Evolutionary conservation across 371 early-diverging fungal species (phyloP), one percentile per base, ranked within the genome.

Genomic region (Syncephalastrum contaminatum): DNA sequence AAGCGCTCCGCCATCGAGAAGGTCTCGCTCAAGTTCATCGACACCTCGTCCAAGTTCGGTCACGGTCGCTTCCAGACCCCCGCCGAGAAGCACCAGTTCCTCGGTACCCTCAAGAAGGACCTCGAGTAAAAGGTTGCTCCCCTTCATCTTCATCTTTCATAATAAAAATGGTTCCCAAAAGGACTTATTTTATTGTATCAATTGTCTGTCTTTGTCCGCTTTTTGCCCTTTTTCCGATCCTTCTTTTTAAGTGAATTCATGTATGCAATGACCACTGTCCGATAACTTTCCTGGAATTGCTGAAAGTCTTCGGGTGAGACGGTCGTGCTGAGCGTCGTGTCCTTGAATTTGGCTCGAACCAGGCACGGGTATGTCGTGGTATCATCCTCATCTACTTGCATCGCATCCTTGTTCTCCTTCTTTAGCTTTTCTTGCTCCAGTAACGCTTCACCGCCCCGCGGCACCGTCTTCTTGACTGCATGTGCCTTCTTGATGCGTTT

Each of bases 11-110:
- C 97, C 64, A 83, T 95, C 63, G 99, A 99, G 85, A 90, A 97
- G 82, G 89, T 99, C 70, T 71, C 75, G 63, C 89, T 99, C 82
- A 93, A 93, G 89, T 99, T 99, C 87, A 95, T 99, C 88, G 99
- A 99, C 83, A 99, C 99, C 53, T 91, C 97, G 53, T 98, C 99
- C 87, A 99, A 99, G 92, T 98, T 97, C 81, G 99, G 99, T 71
- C 96, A 96, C 83, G 99, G 99, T 86, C 95, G 99, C 75, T 99
- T 99, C 99, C 99, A 99, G 88, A 99, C 99, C 72, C 80, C 89
- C 64, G 93, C 86, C 73, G 99, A 99, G 87, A 99, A 99, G 94
- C 82, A 84, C 73, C 86, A 88, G 56, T 98, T 96, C 91, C 88
- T 92, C 87, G 99, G 95, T 65, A 87, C 90, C 62, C 89, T 92